Conservation (phyloP, 768 basidiomycete genomes). For the Tubosaeta brunneosetosa region DNA sequence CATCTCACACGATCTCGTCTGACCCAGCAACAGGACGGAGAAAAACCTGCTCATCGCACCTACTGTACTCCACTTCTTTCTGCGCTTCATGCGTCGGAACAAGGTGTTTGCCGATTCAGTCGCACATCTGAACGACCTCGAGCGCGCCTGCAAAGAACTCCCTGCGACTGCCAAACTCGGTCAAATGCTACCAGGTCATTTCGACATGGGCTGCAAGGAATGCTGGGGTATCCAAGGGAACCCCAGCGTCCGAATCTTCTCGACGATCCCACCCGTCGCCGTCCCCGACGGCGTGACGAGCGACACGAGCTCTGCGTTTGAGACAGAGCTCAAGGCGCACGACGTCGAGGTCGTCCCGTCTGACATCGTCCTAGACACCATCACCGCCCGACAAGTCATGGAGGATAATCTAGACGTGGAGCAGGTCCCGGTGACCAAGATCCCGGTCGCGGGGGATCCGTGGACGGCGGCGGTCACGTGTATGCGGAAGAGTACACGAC, state of each 20-base stretch:
- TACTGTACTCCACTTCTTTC: slow-evolving; percentile 41
- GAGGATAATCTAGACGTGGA: slow-evolving; percentile 27
- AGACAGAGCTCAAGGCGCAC: slow-evolving; percentile 35
- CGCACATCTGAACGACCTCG: slow-evolving; percentile 28
- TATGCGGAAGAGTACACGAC: slow-evolving; percentile 23
- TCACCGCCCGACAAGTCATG: slow-evolving; percentile 26
- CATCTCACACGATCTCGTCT: slow-evolving; percentile 1
- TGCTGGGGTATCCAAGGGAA: slow-evolving; percentile 45
- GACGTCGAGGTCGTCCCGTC: slow-evolving; percentile 27
- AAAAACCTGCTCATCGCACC: slow-evolving; percentile 40
- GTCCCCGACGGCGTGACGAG: background rate
- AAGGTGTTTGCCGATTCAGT: slow-evolving; percentile 35
- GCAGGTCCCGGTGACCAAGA: slow-evolving; percentile 11
- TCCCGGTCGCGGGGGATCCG: slow-evolving; percentile 19
- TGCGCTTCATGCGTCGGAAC: slow-evolving; percentile 43
- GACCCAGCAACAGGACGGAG: slow-evolving; percentile 34
- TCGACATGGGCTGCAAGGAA: slow-evolving; percentile 45
- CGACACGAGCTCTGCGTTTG: slow-evolving; percentile 25
- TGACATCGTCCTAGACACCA: slow-evolving; percentile 23
- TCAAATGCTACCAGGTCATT: slow-evolving; percentile 36
- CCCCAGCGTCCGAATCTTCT: slow-evolving; percentile 22
- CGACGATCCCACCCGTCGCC: background rate
- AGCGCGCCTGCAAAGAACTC: slow-evolving; percentile 39
- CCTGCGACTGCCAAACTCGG: slow-evolving; percentile 39
- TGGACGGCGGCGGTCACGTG: slow-evolving; percentile 26